Evolutionary conservation across 2,329 filamentous ascomycete species (phyloP).

Genomic region (Aspergillus pseudonomiae): DNA sequence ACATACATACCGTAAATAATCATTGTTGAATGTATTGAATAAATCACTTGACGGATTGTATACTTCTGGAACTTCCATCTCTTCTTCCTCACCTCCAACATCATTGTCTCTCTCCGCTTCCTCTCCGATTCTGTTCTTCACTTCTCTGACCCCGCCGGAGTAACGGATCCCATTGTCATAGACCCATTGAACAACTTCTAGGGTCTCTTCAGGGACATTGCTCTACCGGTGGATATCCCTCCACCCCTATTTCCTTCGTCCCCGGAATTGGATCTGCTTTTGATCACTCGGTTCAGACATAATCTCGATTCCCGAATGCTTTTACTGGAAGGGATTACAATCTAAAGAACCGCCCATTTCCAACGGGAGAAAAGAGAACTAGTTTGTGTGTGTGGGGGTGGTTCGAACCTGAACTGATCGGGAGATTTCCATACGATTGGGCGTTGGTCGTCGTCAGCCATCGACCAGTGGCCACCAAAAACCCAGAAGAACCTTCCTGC

Average conservation of each 20-base stretch:
- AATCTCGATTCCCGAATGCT: background rate
- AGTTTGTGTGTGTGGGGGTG: background rate
- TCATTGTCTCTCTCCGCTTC: background rate
- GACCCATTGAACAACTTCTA: background rate
- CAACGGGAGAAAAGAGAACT: too few species aligned
- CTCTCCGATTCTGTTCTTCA: background rate
- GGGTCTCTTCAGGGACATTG: background rate
- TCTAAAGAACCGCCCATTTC: background rate
- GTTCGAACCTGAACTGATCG: background rate
- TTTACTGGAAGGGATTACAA: background rate
- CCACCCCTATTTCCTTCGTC: background rate
- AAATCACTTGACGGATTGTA: background rate
- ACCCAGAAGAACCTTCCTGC: background rate
- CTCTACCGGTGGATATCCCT: background rate
- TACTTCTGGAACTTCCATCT: background rate
- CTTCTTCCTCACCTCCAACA: background rate
- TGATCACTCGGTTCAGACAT: background rate
- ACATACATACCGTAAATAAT: background rate
- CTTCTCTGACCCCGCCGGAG: background rate
- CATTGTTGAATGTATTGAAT: background rate
- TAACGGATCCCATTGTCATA: background rate
- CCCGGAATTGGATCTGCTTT: background rate
- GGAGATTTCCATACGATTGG: background rate
- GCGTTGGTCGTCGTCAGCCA: slow-evolving; percentile 2
- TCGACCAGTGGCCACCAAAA: background rate